phyloP scores from a whole-genome alignment of 2,329 filamentous ascomycete species.

The Gyromitra esculenta region DNA sequence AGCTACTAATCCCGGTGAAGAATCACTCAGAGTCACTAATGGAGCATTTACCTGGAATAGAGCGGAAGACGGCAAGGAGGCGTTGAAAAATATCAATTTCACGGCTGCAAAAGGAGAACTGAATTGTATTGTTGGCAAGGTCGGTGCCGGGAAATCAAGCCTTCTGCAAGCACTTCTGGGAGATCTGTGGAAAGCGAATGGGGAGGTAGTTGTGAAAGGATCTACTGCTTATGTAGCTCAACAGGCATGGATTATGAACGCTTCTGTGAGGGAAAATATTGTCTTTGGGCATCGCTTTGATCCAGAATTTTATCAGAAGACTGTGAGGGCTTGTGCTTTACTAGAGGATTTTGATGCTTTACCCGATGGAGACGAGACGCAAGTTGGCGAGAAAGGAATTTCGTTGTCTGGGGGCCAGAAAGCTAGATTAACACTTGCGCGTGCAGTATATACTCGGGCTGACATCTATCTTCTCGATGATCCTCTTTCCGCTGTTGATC shows the following conservation, averaged over 20 bases:
- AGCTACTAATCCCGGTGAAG: constrained; percentile 80
- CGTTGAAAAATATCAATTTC: constrained; percentile 85
- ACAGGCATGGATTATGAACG: constrained; percentile 96
- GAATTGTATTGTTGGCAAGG: constrained; percentile 89
- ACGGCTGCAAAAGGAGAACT: constrained; percentile 91
- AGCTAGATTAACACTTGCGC: constrained; percentile 87
- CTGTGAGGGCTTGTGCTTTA: constrained; percentile 88
- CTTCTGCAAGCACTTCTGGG: constrained; percentile 87
- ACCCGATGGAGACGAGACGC: constrained; percentile 94
- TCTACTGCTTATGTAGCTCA: constrained; percentile 91
- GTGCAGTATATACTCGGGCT: constrained; percentile 95
- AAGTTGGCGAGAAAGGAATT: constrained; percentile 96
- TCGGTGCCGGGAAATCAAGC: constrained; percentile 95
- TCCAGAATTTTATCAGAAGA: constrained; percentile 91
- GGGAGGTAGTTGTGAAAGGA: constrained; percentile 83
- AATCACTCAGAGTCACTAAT: constrained; percentile 82
- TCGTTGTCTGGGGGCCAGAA: constrained; percentile 91
- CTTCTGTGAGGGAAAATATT: constrained; percentile 95
- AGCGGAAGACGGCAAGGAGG: constrained; percentile 64
- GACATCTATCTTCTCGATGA: constrained; percentile 96
- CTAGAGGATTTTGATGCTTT: constrained; percentile 89
- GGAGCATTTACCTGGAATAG: constrained; percentile 94
- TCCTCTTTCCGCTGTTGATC: constrained; percentile 95
- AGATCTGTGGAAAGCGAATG: constrained; percentile 88
- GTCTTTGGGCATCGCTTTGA: constrained; percentile 95